These are phyloP conservation scores for Candida patagonica DNA, from an alignment of 805 yeast genomes.

Conservation along the genomic window DNA sequence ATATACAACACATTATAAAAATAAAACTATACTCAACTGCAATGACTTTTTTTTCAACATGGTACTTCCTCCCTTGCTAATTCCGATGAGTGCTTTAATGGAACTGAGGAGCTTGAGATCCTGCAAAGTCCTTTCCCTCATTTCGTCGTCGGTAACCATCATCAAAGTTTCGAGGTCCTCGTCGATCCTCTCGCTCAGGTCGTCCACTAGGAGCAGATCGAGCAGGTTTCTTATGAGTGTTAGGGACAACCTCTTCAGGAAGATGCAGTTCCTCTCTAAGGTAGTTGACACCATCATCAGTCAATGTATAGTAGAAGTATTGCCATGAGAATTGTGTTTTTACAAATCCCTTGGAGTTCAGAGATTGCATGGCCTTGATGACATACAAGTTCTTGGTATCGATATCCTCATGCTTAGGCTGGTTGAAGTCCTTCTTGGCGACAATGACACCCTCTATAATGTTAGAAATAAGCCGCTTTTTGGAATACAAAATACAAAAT, in stretches of 20 bases:
- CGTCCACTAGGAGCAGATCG: constrained; percentile 55
- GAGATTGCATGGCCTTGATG: constrained; percentile 98
- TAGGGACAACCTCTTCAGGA: constrained; percentile 98
- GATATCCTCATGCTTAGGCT: constrained; percentile 95
- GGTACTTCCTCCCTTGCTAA: constrained; percentile 97
- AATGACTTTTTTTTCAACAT: no score
- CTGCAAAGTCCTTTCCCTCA: constrained; percentile 34
- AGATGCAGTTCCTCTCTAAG: constrained; percentile 96
- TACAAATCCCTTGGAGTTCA: constrained; percentile 97
- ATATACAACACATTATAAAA: no score
- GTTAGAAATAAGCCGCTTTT: no score
- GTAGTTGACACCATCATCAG: constrained; percentile 99
- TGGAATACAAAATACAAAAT: no score
- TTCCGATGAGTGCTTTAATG: constrained; percentile 27
- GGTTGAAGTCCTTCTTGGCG: constrained; percentile 98
- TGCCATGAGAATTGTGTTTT: constrained; percentile 99
- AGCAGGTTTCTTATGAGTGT: constrained; percentile 92
- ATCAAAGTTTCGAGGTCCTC: constrained; percentile 51
- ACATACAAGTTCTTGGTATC: constrained; percentile 96
- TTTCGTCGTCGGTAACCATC: constrained; percentile 58
- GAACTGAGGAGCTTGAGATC: constrained; percentile 30
- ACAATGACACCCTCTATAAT: constrained; percentile 93
- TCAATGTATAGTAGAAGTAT: constrained; percentile 99
- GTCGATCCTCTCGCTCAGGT: constrained; percentile 30
- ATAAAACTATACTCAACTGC: no score